Evolutionary conservation across 225 moss, liverwort and hornwort genomes (phyloP).

Genomic region (Ulota crispa): DNA sequence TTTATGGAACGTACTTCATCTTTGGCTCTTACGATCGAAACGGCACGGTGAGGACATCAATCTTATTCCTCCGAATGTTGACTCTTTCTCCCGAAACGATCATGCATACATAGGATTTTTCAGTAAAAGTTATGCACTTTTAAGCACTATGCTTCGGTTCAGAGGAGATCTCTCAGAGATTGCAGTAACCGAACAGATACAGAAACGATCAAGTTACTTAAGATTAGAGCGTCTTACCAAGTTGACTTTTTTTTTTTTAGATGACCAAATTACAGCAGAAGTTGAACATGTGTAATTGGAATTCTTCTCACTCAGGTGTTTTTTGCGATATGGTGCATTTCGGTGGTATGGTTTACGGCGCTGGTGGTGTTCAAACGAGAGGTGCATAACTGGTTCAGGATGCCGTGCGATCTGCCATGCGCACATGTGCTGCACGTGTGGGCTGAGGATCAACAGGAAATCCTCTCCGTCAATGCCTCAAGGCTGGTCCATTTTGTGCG

Average conservation of each 20-base stretch:
- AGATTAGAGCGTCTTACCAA: background rate
- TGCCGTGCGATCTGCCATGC: slow-evolving; percentile 53
- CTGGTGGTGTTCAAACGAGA: slow-evolving; percentile 61
- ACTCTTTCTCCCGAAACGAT: background rate
- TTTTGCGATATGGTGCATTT: slow-evolving; percentile 64
- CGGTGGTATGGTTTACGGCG: slow-evolving; percentile 56
- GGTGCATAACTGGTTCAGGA: slow-evolving; percentile 68
- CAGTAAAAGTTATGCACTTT: background rate
- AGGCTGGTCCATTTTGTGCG: slow-evolving; percentile 49
- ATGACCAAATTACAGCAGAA: background rate
- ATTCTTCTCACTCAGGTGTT: slow-evolving; percentile 46
- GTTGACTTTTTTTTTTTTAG: background rate
- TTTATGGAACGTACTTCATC: slow-evolving; percentile 66
- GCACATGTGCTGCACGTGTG: slow-evolving; percentile 56
- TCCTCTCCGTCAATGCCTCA: slow-evolving; percentile 51
- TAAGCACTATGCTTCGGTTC: background rate
- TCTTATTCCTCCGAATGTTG: background rate
- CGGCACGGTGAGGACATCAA: slow-evolving; percentile 43
- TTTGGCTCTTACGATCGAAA: slow-evolving; percentile 64
- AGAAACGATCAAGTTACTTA: background rate
- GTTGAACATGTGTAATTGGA: background rate
- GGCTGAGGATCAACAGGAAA: slow-evolving; percentile 57
- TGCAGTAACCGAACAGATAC: too few species aligned
- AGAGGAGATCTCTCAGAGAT: background rate
- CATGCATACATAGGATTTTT: background rate